Base-by-base conservation (phyloP, 345 rosid genomes). In the Limnanthes douglasii region DNA sequence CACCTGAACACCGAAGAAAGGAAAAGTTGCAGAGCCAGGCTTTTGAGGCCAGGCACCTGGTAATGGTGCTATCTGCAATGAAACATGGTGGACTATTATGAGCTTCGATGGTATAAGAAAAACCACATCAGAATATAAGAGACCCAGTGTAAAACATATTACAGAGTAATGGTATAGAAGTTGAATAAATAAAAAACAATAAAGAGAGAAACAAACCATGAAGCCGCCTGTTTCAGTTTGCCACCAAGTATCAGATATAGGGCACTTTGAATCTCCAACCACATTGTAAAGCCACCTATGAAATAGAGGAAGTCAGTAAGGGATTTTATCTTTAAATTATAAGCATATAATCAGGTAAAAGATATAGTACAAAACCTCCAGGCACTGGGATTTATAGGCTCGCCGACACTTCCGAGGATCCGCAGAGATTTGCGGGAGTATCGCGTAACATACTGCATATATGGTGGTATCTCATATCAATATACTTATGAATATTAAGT, bases 21-120 rank as follows among this genome's bases (percentile, higher is more conserved):
- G 98, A 66, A 90, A 90, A 51, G 98, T 90, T 28, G 94, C 98
- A 41, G 98, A 90, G 54, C 98, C 95, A 61, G 98, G 98, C 62
- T 90, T 90, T 69, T 80, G 98, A 0, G 94, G 85, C 98, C 98
- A 90, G 41, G 95, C 98, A 51, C 96, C 96, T 4, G 98, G 96
- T 46, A 90, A 60, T 31, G 98, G 98, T 27, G 96, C 72, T 43
- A 90, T 80, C 98, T 90, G 82, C 52, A 28, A 57, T 40, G 23
- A 45, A 32, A 43, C 31, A 26, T 28, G 35, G 36, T 18, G 33
- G 51, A 52, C 29, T 15, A 34, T 13, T 6, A 26, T 35, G n/a
- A n/a, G n/a, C n/a, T n/a, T n/a, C n/a, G n/a, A n/a, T n/a, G n/a
- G n/a, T n/a, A n/a, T n/a, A n/a, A n/a, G n/a, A n/a, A n/a, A n/a